Base-by-base conservation (phyloP, 1,284 basidiomycete genomes). In the Vanrija humicola region DNA sequence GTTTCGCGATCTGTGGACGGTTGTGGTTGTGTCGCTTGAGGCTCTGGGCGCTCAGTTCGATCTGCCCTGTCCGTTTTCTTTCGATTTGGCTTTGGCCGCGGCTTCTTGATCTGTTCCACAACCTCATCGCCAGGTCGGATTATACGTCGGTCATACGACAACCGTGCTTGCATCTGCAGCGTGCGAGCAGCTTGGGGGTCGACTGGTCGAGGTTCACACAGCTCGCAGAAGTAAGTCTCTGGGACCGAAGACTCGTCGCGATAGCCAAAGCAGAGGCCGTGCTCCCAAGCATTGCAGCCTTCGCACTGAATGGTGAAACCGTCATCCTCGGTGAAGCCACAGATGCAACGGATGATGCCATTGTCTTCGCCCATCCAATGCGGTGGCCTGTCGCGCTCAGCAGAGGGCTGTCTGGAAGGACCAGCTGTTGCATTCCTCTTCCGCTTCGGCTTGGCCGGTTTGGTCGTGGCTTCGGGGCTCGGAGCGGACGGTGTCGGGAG, bases 281-380 rank as follows among this genome's bases (percentile, higher is more conserved):
- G 93, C 67, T 89, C 90, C 92, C 93, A 96, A 18, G 89, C 83
- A 23, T 83, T 83, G 73, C 94, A 97, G 50, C 81, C 78, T 73
- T 96, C 94, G 76, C 93, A 97, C 25, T 89, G 90, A 56, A 96
- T 91, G 16, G 87, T 89, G 77, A 91, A 93, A 16, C 92, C 92
- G 71, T 94, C 91, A 77, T 94, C 93, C 65, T 86, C 82, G 9
- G 64, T 66, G 40, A 75, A 67, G 4, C 68, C 69, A 52, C 77
- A 78, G 52, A 78, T 77, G 56, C 77, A 78, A 26, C 77, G 68
- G 49, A 77, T 77, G 12, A 69, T 50, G 14, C 69, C 66, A 52
- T 77, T 76, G 56, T 77, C 72, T 45, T 71, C 69, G 21, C 75
- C 72, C 58, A 78, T 67, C 56, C 64, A 76, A 59, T 76, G 73